Base-by-base conservation (phyloP, 495 filamentous ascomycete species). In the Rostrohypoxylon terebratum region DNA sequence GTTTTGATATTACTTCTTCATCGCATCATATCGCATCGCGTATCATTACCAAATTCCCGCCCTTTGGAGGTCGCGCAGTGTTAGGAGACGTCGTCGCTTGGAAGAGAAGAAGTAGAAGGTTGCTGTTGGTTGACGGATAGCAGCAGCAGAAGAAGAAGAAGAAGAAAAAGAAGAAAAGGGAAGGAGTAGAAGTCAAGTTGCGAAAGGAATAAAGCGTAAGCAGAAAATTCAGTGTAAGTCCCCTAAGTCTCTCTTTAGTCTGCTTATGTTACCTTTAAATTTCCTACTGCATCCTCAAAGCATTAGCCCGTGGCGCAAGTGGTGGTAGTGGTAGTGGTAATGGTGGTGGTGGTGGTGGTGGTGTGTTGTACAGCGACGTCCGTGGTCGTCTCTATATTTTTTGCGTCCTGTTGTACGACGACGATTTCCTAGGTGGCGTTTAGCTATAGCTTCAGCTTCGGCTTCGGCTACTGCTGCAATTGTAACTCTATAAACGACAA, bases 321-420 rank as follows among this genome's bases (percentile, higher is more conserved):
- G 18, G 51, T 44, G 62, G 53, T 73, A 66, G 71, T 69, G 71
- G 36, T n/a, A n/a, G n/a, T n/a, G n/a, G n/a, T n/a, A n/a, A n/a
- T n/a, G n/a, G 51, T 44, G 62, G 53, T 38, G 34, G 34, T 38
- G 34, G 16, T 10, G n/a, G 50, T 44, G 62, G 51, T 74, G 71
- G 71, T 69, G 71, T 74, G 71, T 74, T 66, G 71, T 74, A 74
- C 71, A 69, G 71, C 66, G 14, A 66, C 61, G 62, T 65, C 59
- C 66, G 59, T 60, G 58, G 33, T 42, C 33, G 8, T 57, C 53
- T 54, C 16, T 54, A 21, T 73, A 45, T 31, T 6, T n/a, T n/a
- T 33, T 53, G 36, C 31, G n/a, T 67, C n/a, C 55, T 66, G 62
- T 25, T 59, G 66, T 69, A 57, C 66, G 50, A 66, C 71, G 18